phyloP scores from a whole-genome alignment of 345 rosid species.

The Odontarrhena argentea region DNA sequence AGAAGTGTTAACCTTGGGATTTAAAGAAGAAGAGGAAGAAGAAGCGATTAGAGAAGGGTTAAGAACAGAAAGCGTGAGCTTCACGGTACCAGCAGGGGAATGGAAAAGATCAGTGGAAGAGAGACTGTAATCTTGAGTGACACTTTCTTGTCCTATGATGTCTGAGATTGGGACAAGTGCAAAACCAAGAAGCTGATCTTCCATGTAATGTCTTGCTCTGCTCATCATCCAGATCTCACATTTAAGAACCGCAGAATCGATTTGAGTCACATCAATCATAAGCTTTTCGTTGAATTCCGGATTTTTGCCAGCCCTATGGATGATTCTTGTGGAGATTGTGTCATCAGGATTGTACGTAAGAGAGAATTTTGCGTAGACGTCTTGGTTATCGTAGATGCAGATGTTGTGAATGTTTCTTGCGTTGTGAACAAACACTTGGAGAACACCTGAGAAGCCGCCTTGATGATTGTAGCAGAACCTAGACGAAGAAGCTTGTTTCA shows the following conservation, averaged over 20 bases:
- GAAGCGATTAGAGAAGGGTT: constrained; percentile 37
- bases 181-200: constrained; percentile 94
- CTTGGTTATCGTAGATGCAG: constrained; percentile 94
- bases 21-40: constrained; percentile 35
- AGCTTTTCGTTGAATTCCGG: constrained; percentile 79
- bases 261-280: constrained; percentile 55
- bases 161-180: constrained; percentile 75
- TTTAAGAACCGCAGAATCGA: constrained; percentile 73
- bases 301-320: constrained; percentile 86
- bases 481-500: constrained; percentile 49
- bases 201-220: constrained; percentile 78
- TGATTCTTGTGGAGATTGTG: constrained; percentile 70
- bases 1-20: constrained; percentile 49
- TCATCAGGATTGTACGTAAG: constrained; percentile 90
- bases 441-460: constrained; percentile 56
- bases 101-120: constrained; percentile 95
- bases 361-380: constrained; percentile 92
- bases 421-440: constrained; percentile 77
- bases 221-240: constrained; percentile 99
- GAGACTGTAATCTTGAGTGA: constrained; percentile 68
- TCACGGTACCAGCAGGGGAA: constrained; percentile 90
- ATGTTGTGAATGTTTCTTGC: constrained; percentile 98
- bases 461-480: constrained; percentile 48
- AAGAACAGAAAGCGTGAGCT: constrained; percentile 61
- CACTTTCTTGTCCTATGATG: constrained; percentile 65